phyloP scores from a whole-genome alignment of 2,329 filamentous ascomycete genomes.

The Aspergillus pseudotamarii region DNA sequence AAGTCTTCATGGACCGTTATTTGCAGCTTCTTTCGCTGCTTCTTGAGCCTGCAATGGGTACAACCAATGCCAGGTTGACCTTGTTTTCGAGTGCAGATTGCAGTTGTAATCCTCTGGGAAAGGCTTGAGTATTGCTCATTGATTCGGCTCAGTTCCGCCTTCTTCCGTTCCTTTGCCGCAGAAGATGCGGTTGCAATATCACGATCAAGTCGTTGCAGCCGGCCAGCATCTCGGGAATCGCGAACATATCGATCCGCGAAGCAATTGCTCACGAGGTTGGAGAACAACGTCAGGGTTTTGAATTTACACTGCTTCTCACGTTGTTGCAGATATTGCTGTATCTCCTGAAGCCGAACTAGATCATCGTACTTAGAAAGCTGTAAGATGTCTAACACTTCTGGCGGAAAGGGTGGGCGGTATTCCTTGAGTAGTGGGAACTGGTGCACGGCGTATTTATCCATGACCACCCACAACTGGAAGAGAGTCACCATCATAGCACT shows the following conservation, averaged over 20 bases:
- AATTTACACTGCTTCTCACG: neutral
- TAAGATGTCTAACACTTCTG: neutral
- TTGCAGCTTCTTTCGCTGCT: neutral
- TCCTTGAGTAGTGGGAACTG: neutral
- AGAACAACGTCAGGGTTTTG: neutral
- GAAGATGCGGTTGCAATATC: neutral
- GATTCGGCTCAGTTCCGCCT: neutral
- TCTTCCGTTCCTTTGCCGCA: neutral
- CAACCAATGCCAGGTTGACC: neutral
- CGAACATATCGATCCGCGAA: constrained; percentile 5
- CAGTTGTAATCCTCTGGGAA: neutral
- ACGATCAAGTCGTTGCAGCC: neutral
- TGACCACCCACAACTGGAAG: constrained; percentile 1
- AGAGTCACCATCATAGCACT: constrained; percentile 2
- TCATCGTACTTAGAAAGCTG: neutral
- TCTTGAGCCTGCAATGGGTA: neutral
- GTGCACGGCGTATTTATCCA: neutral
- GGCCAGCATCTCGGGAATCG: neutral
- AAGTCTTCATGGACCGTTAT: constrained; percentile 9
- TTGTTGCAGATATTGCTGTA: neutral
- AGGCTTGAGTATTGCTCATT: neutral
- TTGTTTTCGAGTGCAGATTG: neutral
- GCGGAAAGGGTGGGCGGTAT: neutral
- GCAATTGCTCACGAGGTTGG: neutral
- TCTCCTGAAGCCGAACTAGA: constrained; percentile 1